phyloP scores from a whole-genome alignment of 2,329 filamentous ascomycete genomes.

The Aureobasidium subglaciale region DNA sequence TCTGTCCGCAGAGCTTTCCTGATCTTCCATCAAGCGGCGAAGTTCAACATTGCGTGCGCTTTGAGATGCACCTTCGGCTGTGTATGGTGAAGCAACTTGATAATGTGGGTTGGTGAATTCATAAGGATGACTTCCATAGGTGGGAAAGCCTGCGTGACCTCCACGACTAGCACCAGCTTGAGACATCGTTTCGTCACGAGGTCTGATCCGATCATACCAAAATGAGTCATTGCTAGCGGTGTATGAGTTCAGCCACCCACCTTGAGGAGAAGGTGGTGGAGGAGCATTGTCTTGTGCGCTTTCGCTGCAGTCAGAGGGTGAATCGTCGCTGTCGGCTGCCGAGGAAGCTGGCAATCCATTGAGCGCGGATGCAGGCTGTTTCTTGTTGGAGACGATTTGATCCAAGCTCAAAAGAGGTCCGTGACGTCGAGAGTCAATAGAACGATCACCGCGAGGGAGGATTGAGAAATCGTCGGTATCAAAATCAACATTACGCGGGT shows the following conservation, averaged over 20 bases:
- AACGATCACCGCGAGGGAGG: neutral
- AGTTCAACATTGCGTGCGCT: no score
- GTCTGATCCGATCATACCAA: neutral
- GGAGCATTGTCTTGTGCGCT: neutral
- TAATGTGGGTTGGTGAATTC: no score
- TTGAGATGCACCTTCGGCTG: no score
- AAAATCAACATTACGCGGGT: neutral
- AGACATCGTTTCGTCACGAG: no score
- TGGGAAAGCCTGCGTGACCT: no score
- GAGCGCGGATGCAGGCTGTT: neutral
- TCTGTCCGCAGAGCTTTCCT: neutral
- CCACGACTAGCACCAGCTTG: no score
- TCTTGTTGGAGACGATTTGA: slow-evolving; percentile 1
- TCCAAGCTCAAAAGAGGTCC: neutral
- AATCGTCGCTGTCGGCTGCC: neutral
- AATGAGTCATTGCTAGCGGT: no score
- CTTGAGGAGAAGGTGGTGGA: no score
- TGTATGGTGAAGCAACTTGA: no score
- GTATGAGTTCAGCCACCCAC: no score
- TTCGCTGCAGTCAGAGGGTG: neutral
- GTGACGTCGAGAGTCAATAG: neutral
- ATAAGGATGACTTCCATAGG: no score
- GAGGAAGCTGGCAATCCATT: neutral
- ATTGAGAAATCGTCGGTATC: neutral
- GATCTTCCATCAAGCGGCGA: no score